Percentiles rank a stretch among this genome's conserved stretches.
Evolutionary conservation across 2,329 filamentous ascomycete genomes (phyloP).

Genomic region (Aspergillus sp.): DNA sequence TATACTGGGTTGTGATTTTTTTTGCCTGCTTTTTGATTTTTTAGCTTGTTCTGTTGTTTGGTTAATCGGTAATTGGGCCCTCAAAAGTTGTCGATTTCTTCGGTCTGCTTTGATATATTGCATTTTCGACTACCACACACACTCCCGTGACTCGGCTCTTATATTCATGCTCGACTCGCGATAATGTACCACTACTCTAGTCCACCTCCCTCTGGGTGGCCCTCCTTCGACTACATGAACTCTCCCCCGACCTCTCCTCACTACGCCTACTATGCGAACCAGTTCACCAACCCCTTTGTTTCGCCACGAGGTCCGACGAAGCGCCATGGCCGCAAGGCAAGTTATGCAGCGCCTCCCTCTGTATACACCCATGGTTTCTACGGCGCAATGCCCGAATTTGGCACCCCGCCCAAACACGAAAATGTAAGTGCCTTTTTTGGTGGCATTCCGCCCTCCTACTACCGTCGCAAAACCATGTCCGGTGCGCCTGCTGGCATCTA

Average conservation of each 20-base stretch:
- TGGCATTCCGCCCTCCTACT: conserved; percentile 31
- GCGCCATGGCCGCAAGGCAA: conserved; percentile 58
- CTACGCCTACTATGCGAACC: conserved; percentile 55
- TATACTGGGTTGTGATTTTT: conserved; percentile 37
- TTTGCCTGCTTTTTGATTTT: conserved; percentile 14
- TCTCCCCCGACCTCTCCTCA: conserved; percentile 53
- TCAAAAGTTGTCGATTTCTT: conserved; percentile 22
- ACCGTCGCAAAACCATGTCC: conserved; percentile 52
- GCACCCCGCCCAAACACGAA: conserved; percentile 57
- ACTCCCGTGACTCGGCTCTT: conserved; percentile 12
- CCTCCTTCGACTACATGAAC: conserved; percentile 50
- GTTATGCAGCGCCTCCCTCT: conserved; percentile 47
- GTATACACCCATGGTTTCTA: conserved; percentile 49
- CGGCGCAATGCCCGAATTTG: conserved; percentile 49
- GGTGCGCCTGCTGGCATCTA: conserved; percentile 27
- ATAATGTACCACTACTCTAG: conserved; percentile 50
- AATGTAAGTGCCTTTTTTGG: conserved; percentile 65
- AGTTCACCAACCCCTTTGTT: conserved; percentile 49
- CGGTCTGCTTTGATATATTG: conserved; percentile 12
- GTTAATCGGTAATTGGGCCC: conserved; percentile 17
- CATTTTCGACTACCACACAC: conserved; percentile 1
- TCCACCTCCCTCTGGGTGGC: conserved; percentile 48
- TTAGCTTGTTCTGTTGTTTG: conserved; percentile 18
- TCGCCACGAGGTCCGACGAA: conserved; percentile 48
- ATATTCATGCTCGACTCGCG: conserved; percentile 32